A percentile compares a stretch with the other conserved stretches of the same genome.
Conservation (phyloP, 177 flowering plant species). For the Telopea speciosissima region DNA sequence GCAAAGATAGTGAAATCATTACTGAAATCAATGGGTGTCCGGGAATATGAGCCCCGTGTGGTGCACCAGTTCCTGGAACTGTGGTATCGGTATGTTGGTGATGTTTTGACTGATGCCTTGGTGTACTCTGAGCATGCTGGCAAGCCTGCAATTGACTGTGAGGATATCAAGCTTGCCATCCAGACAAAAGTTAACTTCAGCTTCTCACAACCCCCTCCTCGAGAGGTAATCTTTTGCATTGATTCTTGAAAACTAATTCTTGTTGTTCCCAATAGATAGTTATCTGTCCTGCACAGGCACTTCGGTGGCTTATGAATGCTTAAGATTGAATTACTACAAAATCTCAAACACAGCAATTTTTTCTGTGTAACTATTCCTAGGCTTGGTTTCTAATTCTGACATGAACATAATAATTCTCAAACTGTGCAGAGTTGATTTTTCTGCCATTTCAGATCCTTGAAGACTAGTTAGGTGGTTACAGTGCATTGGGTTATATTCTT, state of each 20-base stretch:
- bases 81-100: slow-evolving; percentile 88
- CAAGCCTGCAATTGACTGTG: slow-evolving; percentile 72
- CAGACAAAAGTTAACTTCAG: slow-evolving; percentile 90
- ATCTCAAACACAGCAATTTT: too few relatives aligned
- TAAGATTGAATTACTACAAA: too few relatives aligned
- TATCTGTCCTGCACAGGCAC: too few relatives aligned
- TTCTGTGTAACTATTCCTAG: too few relatives aligned
- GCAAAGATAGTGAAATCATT: slow-evolving; percentile 83
- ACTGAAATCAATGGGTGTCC: slow-evolving; percentile 85
- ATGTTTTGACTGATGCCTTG: slow-evolving; percentile 82
- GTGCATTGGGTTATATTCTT: too few relatives aligned
- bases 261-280: too few relatives aligned
- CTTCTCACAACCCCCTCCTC: slow-evolving; percentile 95
- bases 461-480: too few relatives aligned
- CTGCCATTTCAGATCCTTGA: too few relatives aligned
- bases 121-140: slow-evolving; percentile 93
- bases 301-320: too few relatives aligned
- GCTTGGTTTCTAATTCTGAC: too few relatives aligned
- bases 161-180: slow-evolving; percentile 89
- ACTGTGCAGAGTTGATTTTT: too few relatives aligned
- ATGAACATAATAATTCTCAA: too few relatives aligned
- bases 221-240: slow-evolving; percentile 54
- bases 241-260: neutral
- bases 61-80: slow-evolving; percentile 86
- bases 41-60: slow-evolving; percentile 83